Conservation (phyloP, 345 rosid genomes). For the Bruguiera sexangula region DNA sequence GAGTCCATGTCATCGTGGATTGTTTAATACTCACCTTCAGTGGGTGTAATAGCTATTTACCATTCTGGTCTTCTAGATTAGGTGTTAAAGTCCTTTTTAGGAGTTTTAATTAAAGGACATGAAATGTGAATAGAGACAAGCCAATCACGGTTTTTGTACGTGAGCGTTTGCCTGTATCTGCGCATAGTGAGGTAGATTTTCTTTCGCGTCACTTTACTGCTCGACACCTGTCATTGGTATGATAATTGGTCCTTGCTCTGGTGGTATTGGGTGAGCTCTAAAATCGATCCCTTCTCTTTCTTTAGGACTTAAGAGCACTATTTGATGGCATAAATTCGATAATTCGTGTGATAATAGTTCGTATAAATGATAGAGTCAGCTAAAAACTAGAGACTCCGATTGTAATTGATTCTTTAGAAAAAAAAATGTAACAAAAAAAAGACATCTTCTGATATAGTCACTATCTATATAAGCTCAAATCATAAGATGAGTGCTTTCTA, state of each 20-base stretch:
- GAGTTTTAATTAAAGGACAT: slow-evolving; percentile 14
- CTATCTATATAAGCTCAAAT: too few species aligned
- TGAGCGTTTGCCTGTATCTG: slow-evolving; percentile 48
- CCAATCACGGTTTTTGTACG: slow-evolving; percentile 51
- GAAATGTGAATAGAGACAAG: slow-evolving; percentile 25
- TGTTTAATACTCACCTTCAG: slow-evolving; percentile 7
- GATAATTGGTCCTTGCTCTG: slow-evolving; percentile 5
- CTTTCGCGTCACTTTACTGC: slow-evolving; percentile 38
- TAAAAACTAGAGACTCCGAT: too few species aligned
- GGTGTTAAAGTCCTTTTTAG: slow-evolving; percentile 11
- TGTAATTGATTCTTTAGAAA: too few species aligned
- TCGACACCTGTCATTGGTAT: slow-evolving; percentile 47
- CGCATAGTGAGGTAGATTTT: slow-evolving; percentile 31
- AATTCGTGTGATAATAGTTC: too few species aligned
- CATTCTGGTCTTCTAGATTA: slow-evolving; percentile 20
- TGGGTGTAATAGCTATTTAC: not conserved
- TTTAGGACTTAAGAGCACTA: not conserved
- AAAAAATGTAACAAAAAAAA: too few species aligned
- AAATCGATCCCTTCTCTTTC: slow-evolving; percentile 24
- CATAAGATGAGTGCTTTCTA: too few species aligned
- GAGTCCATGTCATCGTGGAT: slow-evolving; percentile 30
- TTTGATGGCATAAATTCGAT: not conserved
- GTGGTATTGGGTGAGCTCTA: not conserved
- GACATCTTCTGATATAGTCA: too few species aligned
- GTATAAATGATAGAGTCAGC: too few species aligned